Percentiles rank a stretch among this genome's conserved stretches.
These are phyloP conservation scores for Diaporthe helianthi DNA, from an alignment of 2,329 filamentous ascomycete species.

Conservation along the genomic window DNA sequence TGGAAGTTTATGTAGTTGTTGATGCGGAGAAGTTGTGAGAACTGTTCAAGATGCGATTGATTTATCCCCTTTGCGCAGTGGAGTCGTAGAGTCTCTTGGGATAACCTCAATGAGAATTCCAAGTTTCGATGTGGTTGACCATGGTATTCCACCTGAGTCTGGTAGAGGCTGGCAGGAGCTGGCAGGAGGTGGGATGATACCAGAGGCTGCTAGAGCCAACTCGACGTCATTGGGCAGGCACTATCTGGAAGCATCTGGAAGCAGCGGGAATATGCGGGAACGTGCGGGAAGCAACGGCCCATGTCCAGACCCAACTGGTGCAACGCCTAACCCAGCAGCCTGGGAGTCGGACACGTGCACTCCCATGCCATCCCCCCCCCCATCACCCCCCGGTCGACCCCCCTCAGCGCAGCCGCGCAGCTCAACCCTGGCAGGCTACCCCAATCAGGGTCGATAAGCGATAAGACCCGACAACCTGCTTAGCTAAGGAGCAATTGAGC, in stretches of 20 bases:
- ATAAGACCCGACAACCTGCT: constrained; percentile 11
- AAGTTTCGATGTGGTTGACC: constrained; percentile 20
- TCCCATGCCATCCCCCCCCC: not conserved
- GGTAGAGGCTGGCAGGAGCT: constrained; percentile 25
- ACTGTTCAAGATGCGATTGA: not conserved
- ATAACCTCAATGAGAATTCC: constrained; percentile 9
- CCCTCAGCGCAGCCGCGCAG: not conserved
- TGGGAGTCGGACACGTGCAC: too few species aligned
- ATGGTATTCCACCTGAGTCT: constrained; percentile 24
- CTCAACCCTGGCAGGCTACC: not conserved
- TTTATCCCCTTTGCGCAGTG: constrained; percentile 31
- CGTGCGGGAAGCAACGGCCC: constrained; percentile 6
- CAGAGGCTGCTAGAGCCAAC: constrained; percentile 10
- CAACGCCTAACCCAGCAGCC: constrained; percentile 18
- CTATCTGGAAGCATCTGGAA: constrained; percentile 30
- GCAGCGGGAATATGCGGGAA: constrained; percentile 14
- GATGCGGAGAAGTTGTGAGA: too few species aligned
- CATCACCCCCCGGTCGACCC: not conserved
- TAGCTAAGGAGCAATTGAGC: constrained; percentile 27
- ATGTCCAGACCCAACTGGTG: not conserved
- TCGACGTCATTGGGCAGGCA: constrained; percentile 32
- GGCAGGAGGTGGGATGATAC: constrained; percentile 23
- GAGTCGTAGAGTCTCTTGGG: constrained; percentile 25
- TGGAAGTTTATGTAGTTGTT: not conserved
- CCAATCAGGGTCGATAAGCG: not conserved